Percentiles rank a stretch among this genome's conserved stretches.
These are phyloP conservation scores for Rhodotorula sphaerocarpa DNA, from an alignment of 768 basidiomycete species.

Conservation along the genomic window DNA sequence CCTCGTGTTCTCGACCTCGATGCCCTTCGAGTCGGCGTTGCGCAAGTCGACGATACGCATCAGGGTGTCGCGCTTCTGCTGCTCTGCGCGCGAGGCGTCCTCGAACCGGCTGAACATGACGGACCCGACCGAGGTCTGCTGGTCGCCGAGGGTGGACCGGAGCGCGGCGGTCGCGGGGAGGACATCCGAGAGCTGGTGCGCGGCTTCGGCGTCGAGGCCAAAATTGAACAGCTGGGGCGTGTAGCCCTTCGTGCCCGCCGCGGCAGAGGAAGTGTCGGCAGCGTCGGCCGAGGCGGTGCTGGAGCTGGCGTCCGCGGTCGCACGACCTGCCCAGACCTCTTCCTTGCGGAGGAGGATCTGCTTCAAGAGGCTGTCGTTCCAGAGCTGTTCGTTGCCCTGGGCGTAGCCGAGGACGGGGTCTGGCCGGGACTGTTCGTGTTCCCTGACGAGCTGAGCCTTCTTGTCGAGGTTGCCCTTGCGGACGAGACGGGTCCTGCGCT, in stretches of 20 bases:
- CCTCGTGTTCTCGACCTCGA: conserved; percentile 75
- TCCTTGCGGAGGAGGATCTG: conserved; percentile 27
- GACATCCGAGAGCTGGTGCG: conserved; percentile 40
- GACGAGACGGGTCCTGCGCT: conserved; percentile 40
- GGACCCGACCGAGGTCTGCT: conserved; percentile 15
- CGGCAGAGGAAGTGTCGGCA: conserved; percentile 5
- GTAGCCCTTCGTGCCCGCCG: neutral
- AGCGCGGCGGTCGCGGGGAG: conserved; percentile 23
- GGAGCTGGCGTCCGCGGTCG: conserved; percentile 18
- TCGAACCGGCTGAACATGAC: conserved; percentile 22
- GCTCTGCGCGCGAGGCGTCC: conserved; percentile 30
- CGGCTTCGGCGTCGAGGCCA: conserved; percentile 51
- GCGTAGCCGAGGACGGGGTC: conserved; percentile 70
- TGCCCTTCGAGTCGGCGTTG: conserved; percentile 79
- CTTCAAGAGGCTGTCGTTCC: conserved; percentile 58
- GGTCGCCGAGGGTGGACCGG: conserved; percentile 22
- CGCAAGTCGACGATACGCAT: conserved; percentile 68
- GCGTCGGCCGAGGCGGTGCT: neutral
- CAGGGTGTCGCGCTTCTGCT: conserved; percentile 47
- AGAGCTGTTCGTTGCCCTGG: conserved; percentile 58
- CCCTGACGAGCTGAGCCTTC: conserved; percentile 41
- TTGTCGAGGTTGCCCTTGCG: conserved; percentile 45
- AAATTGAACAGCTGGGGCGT: conserved; percentile 50
- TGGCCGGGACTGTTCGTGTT: conserved; percentile 47
- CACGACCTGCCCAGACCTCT: conserved; percentile 13